Conservation (phyloP, 305 asterid genomes). For the Fraxinus paxiana region DNA sequence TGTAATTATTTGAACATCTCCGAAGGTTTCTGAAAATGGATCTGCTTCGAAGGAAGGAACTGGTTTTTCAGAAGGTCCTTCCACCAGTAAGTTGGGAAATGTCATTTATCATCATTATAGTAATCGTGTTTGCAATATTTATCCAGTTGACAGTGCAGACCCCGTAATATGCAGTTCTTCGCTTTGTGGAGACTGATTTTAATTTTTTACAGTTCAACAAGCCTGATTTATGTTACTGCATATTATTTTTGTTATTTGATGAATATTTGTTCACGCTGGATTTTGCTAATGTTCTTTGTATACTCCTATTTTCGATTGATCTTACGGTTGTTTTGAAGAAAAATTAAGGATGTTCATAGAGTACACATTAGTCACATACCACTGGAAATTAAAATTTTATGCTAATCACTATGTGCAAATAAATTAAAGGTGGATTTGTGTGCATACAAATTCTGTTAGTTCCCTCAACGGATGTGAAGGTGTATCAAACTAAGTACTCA, state of each 20-base stretch:
- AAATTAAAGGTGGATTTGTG: not conserved
- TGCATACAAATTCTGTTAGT: not conserved
- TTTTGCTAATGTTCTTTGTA: not conserved
- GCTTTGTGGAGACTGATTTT: not conserved
- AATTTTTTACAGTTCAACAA: not conserved
- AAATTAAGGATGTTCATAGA: not conserved
- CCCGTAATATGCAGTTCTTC: not conserved
- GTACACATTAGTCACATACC: not conserved
- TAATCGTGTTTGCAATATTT: slow-evolving; percentile 16
- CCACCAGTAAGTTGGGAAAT: slow-evolving; percentile 47
- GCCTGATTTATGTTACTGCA: not conserved
- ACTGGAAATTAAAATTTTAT: not conserved
- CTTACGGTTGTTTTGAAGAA: not conserved
- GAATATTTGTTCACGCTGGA: not conserved
- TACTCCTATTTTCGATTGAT: not conserved
- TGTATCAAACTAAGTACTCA: not conserved
- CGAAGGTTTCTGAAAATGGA: slow-evolving; percentile 75
- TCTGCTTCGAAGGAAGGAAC: slow-evolving; percentile 49
- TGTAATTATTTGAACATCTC: slow-evolving; percentile 23
- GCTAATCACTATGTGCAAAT: not conserved
- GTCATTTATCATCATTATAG: not conserved
- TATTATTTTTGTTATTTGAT: not conserved
- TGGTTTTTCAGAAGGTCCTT: slow-evolving; percentile 51
- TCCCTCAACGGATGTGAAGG: not conserved
- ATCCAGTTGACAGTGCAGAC: not conserved